Conservation (phyloP, 495 filamentous ascomycete genomes). For the Neurospora discreta region DNA sequence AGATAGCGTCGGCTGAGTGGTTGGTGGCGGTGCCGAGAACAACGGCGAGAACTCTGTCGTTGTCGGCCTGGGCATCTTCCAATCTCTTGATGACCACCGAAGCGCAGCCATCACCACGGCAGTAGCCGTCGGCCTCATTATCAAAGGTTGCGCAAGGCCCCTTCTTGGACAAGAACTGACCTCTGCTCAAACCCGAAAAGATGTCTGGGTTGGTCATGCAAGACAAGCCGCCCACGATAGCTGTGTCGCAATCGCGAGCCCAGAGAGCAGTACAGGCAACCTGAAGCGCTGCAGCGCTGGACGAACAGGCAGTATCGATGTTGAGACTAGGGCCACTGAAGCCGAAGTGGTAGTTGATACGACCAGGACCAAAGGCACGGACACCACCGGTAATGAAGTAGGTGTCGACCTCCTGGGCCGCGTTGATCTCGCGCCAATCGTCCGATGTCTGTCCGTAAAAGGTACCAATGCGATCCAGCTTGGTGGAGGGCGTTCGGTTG, state of each 20-base stretch:
- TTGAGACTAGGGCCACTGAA: constrained; percentile 79
- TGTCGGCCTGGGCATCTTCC: constrained; percentile 61
- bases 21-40: constrained; percentile 60
- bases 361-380: constrained; percentile 74
- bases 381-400: constrained; percentile 90
- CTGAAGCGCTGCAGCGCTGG: constrained; percentile 72
- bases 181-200: constrained; percentile 71
- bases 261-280: constrained; percentile 74
- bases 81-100: constrained; percentile 64
- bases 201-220: constrained; percentile 73
- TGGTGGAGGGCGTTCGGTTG: constrained; percentile 74
- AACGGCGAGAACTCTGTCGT: constrained; percentile 62
- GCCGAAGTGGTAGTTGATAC: constrained; percentile 80
- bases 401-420: constrained; percentile 80
- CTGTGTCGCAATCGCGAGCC: constrained; percentile 74
- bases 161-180: constrained; percentile 70
- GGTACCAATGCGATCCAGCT: constrained; percentile 73
- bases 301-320: constrained; percentile 86
- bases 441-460: constrained; percentile 92
- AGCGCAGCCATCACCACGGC: constrained; percentile 60
- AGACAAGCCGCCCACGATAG: constrained; percentile 73
- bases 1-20: constrained; percentile 63
- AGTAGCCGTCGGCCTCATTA: constrained; percentile 67
- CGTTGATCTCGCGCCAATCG: constrained; percentile 87
- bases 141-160: constrained; percentile 77